Percentiles rank a stretch among this genome's conserved stretches.
phyloP scores from a whole-genome alignment of 2,329 filamentous ascomycete genomes.

The Apiospora hydei region DNA sequence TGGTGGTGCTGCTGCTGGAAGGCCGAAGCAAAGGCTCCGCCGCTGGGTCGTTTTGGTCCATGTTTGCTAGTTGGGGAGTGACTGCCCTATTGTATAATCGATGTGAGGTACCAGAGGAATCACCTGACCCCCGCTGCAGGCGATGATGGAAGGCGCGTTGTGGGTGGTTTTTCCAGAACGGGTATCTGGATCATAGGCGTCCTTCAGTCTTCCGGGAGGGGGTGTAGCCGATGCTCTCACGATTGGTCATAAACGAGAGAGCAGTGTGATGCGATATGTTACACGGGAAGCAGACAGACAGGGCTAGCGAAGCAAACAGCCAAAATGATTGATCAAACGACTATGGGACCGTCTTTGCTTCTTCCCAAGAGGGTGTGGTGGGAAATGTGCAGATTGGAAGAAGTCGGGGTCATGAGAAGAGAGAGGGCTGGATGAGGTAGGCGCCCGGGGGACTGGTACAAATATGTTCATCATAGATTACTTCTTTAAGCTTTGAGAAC shows the following conservation, averaged over 20 bases:
- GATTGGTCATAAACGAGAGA: not conserved
- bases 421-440: not conserved
- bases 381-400: not conserved
- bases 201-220: not conserved
- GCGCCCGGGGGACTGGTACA: not conserved
- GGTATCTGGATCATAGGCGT: no score
- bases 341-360: no score
- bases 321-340: not conserved
- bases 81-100: not conserved
- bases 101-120: not conserved
- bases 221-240: not conserved
- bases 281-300: not conserved
- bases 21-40: not conserved
- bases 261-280: constrained; percentile 12
- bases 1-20: not conserved
- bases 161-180: no score
- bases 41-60: constrained; percentile 11
- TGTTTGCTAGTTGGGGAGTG: not conserved
- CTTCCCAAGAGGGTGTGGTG: not conserved
- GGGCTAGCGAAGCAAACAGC: not conserved
- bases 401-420: not conserved
- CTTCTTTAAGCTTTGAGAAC: not conserved
- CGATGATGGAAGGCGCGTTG: not conserved
- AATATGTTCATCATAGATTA: not conserved
- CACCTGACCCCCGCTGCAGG: not conserved